Base-by-base conservation (phyloP, 345 rosid genomes). In the Isatis tinctoria region DNA sequence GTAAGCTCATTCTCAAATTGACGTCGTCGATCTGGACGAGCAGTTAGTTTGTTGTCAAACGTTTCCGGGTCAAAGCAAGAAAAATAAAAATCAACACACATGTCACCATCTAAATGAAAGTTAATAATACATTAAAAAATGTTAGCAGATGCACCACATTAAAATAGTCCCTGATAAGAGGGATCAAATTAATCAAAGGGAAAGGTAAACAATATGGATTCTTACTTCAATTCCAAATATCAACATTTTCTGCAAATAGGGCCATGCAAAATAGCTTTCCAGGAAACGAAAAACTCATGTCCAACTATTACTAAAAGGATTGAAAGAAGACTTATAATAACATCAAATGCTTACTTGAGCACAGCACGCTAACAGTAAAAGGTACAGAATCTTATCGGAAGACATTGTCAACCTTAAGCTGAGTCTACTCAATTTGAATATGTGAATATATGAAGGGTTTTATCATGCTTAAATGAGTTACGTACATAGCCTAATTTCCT, bases 11-110 rank as follows among this genome's bases (percentile, higher is more conserved):
- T 87, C 76, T 87, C 98, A 71, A 92, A 95, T 45, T 90, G 96
- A 67, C 98, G 93, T 22, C 99, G 91, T 56, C 97, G 87, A 77
- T 95, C 99, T 8, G 97, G 97, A 67, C 94, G 99, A 73, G 99
- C 98, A 32, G 99, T 96, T 78, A 95, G 92, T 86, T 95, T 95
- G 82, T 92, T 87, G 86, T 95, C 92, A 84, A 77, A 88, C 36
- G 85, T 88, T 87, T 95, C 99, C 99, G 91, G 81, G 43, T 60
- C 77, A 51, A 40, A 73, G 74, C 59, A 44, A 73, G 48, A 69
- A 54, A 41, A 37, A 75, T 10, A 76, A 41, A 61, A 73, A 49
- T n/a, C 47, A 65, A 48, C 54, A 32, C 37, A 37, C 26, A 69
- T 45, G 17, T 69, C 20, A 57, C 62, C 36, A 47, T 61, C 58